Conservation (phyloP, 2,329 filamentous ascomycete species). For the Aspergillus novoparasiticus region DNA sequence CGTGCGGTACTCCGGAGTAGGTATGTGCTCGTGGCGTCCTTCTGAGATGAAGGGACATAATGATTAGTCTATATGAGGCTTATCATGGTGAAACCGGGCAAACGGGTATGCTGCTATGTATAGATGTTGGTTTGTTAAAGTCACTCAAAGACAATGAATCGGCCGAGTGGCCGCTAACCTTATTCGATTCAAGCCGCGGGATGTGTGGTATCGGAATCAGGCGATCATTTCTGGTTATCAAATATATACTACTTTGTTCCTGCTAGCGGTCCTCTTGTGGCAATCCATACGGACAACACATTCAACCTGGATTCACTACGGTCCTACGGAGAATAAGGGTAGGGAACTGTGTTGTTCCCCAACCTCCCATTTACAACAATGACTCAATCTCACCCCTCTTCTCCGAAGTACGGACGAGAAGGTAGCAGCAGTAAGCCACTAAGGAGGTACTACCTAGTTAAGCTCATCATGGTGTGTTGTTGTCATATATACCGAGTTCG, state of each 20-base stretch:
- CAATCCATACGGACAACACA: not conserved
- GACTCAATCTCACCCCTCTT: not conserved
- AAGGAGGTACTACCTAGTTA: not conserved
- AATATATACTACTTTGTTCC: not conserved
- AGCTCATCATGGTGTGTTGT: not conserved
- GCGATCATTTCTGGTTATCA: not conserved
- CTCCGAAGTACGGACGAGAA: not conserved
- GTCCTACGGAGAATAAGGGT: not conserved
- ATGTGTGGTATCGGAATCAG: constrained; percentile 1
- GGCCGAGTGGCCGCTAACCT: constrained; percentile 1
- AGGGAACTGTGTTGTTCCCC: not conserved
- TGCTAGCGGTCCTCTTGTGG: not conserved
- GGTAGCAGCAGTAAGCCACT: not conserved
- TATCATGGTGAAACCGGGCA: not conserved
- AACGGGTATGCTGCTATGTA: not conserved
- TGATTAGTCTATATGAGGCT: not conserved
- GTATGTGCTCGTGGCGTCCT: not conserved
- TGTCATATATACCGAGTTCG: not conserved
- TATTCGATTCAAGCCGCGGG: not conserved
- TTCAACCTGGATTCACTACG: not conserved
- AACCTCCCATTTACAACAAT: not conserved
- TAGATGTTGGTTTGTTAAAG: not conserved
- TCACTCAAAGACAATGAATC: not conserved
- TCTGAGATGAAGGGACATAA: not conserved
- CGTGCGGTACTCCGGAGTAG: not conserved